Evolutionary conservation across 2,329 filamentous ascomycete species (phyloP).

Genomic region (Microcera coccophila): DNA sequence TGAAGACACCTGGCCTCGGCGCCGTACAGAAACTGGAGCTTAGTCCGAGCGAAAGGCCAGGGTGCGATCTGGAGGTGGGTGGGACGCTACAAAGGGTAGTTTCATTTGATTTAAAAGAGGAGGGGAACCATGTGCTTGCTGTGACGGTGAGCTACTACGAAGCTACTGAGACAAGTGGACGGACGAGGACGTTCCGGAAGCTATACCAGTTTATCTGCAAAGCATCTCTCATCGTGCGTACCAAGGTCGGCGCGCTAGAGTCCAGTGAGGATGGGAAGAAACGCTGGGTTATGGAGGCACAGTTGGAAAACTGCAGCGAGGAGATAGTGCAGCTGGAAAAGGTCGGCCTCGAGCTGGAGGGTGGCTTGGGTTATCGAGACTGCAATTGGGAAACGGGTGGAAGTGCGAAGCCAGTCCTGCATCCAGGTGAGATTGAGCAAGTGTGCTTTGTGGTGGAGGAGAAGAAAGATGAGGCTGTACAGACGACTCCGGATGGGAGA

Average conservation of each 20-base stretch:
- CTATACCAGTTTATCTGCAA: slow-evolving; percentile 96
- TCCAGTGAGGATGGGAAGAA: slow-evolving; percentile 28
- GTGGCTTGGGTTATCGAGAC: slow-evolving; percentile 48
- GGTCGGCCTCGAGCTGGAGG: slow-evolving; percentile 52
- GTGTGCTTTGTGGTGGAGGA: slow-evolving; percentile 59
- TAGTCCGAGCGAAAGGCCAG: slow-evolving; percentile 32
- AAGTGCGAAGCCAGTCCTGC: slow-evolving; percentile 50
- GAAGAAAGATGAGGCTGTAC: slow-evolving; percentile 33
- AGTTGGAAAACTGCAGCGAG: slow-evolving; percentile 92
- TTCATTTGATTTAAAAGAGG: slow-evolving; percentile 84
- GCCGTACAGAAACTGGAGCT: slow-evolving; percentile 63
- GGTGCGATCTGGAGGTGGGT: slow-evolving; percentile 53
- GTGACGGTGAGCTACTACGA: slow-evolving; percentile 95
- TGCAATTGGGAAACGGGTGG: slow-evolving; percentile 53
- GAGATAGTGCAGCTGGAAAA: slow-evolving; percentile 73
- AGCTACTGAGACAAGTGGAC: slow-evolving; percentile 64
- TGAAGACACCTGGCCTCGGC: slow-evolving; percentile 75
- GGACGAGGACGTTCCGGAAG: slow-evolving; percentile 85
- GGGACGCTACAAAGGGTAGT: slow-evolving; percentile 77
- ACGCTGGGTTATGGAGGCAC: slow-evolving; percentile 80
- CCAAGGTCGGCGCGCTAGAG: slow-evolving; percentile 69
- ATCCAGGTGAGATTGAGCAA: slow-evolving; percentile 62
- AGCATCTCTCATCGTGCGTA: slow-evolving; percentile 82
- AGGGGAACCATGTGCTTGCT: slow-evolving; percentile 87
- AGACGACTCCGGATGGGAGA: slow-evolving; percentile 51